A percentile compares a stretch with the other conserved stretches of the same genome.
Conservation (phyloP, 352 stramenopile species). For the Stramenopiles sp. region DNA sequence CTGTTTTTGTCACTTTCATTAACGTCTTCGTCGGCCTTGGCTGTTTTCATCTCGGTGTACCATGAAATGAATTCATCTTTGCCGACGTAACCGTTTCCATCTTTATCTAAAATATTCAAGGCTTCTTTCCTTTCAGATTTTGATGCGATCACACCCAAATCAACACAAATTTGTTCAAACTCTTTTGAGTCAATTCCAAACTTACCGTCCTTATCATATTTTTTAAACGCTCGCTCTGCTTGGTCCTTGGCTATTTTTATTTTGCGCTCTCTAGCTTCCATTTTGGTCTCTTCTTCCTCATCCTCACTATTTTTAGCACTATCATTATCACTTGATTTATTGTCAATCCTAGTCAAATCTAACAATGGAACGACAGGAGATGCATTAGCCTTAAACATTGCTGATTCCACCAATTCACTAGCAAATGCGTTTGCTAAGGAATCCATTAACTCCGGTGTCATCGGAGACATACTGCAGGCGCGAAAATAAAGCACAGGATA, state of each 20-base stretch:
- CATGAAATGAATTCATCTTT: background rate
- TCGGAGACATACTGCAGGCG: background rate
- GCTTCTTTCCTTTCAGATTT: background rate
- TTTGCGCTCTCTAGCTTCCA: background rate
- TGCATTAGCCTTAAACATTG: background rate
- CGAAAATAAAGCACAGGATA: no score
- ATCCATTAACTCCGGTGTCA: background rate
- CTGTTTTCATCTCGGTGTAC: background rate
- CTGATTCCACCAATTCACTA: constrained; percentile 1
- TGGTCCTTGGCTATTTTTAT: background rate
- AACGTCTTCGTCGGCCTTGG: background rate
- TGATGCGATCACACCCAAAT: background rate
- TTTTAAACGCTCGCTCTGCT: constrained; percentile 1
- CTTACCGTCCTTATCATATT: constrained; percentile 1
- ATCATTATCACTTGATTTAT: background rate
- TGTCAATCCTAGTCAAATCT: background rate
- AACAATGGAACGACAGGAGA: background rate
- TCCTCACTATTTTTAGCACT: background rate
- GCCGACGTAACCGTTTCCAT: background rate
- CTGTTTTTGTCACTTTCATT: background rate
- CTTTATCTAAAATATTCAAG: background rate
- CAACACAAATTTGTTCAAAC: constrained; percentile 6
- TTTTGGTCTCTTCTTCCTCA: background rate
- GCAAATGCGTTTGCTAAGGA: constrained; percentile 8
- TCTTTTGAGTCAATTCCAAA: background rate